These are phyloP conservation scores for Schizosaccharomyces cryophilus DNA, from an alignment of 805 yeast genomes.

Conservation along the genomic window DNA sequence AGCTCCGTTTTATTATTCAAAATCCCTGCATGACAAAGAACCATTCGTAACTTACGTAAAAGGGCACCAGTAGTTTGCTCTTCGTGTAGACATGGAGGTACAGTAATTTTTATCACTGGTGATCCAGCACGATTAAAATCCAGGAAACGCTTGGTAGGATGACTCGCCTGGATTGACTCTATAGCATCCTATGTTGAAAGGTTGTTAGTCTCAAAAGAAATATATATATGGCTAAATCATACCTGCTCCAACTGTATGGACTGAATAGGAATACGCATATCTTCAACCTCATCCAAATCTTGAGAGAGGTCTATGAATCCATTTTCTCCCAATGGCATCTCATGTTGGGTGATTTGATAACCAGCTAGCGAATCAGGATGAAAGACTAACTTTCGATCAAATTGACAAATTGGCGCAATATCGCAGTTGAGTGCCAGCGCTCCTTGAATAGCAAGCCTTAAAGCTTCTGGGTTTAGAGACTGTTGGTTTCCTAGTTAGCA, in stretches of 20 bases:
- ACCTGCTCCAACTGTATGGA: constrained; percentile 74
- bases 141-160: constrained; percentile 19
- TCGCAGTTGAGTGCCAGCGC: constrained; percentile 43
- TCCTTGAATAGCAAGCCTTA: constrained; percentile 43
- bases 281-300: constrained; percentile 22
- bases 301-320: not conserved
- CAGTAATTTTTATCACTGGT: constrained; percentile 76
- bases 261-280: constrained; percentile 26
- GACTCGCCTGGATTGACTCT: constrained; percentile 6
- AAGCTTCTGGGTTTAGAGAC: constrained; percentile 42
- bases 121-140: constrained; percentile 70
- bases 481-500: too few relatives aligned
- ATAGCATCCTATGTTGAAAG: constrained; percentile 4
- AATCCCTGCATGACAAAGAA: constrained; percentile 41
- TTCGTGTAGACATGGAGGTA: constrained; percentile 58
- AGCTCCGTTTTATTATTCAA: constrained; percentile 81
- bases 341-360: constrained; percentile 82
- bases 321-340: constrained; percentile 10
- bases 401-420: constrained; percentile 32
- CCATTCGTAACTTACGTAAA: constrained; percentile 51
- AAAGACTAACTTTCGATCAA: constrained; percentile 88
- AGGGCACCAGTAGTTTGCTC: constrained; percentile 51
- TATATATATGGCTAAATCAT: constrained; percentile 17
- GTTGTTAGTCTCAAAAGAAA: not conserved
- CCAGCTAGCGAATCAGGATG: constrained; percentile 93